Conservation (phyloP, 306 rosid genomes). For the Prunus fruticosa region DNA sequence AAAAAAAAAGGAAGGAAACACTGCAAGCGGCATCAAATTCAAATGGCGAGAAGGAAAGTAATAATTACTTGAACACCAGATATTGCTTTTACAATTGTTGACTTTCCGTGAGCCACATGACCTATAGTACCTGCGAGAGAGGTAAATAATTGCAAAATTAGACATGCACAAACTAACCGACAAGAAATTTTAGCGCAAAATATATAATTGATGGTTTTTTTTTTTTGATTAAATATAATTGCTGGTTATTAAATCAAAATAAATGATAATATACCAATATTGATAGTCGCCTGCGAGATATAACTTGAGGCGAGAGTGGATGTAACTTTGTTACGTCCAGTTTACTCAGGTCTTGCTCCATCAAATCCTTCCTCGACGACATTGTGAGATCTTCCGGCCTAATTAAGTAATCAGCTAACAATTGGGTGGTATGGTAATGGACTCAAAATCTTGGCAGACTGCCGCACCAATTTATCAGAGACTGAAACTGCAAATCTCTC, state of each 20-base stretch:
- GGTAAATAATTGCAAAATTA: background rate
- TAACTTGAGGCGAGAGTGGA: conserved; percentile 87
- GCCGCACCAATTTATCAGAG: too few relatives aligned
- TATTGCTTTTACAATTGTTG: conserved; percentile 92
- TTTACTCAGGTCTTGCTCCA: conserved; percentile 83
- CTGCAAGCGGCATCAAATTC: background rate
- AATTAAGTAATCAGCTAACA: too few relatives aligned
- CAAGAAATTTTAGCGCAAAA: background rate
- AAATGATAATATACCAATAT: conserved; percentile 53
- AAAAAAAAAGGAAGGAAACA: background rate
- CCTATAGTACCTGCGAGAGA: conserved; percentile 78
- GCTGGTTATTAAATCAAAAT: background rate
- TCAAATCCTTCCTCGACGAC: conserved; percentile 72
- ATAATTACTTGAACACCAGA: conserved; percentile 83
- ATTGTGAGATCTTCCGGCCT: too few relatives aligned
- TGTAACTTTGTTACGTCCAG: conserved; percentile 79
- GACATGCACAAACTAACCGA: background rate
- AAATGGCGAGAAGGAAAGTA: background rate
- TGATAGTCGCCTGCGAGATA: conserved; percentile 89
- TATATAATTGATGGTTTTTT: background rate
- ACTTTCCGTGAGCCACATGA: conserved; percentile 98
- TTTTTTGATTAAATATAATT: too few relatives aligned
- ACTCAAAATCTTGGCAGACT: too few relatives aligned
- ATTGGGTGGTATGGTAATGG: too few relatives aligned
- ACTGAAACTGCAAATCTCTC: too few relatives aligned